Base-by-base conservation (phyloP, 306 rosid genomes). In the Casuarina glauca region DNA sequence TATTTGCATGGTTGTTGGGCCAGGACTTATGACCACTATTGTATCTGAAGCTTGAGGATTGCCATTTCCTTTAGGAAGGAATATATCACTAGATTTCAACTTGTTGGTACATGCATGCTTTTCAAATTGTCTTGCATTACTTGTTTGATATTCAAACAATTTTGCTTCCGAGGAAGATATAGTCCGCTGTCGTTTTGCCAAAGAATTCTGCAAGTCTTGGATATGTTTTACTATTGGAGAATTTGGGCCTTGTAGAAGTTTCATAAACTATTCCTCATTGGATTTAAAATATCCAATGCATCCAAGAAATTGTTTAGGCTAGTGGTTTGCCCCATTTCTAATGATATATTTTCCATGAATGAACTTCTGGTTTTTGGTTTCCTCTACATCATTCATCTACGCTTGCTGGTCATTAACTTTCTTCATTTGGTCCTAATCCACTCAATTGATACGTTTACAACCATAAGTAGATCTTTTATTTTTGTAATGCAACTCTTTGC, bases 201-300 rank as follows among this genome's bases (percentile, higher is more conserved):
- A 86, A 77, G 91, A 77, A 61, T 83, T 86, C 48, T 52, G 75
- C 3, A 77, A 74, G 79, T 84, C 87, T 58, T 88, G 86, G 5
- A 88, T 86, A 81, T 83, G 88, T 79, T 91, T 92, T 19, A 82
- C 94, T 72, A 89, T 42, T 73, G 89, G 69, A 74, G 97, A 90
- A 77, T 84, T 88, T 3, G 96, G 96, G 75, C 92, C 97, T 62
- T 90, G 90, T 61, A 90, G 82, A 83, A 90, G 89, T 74, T 88
- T 85, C 48, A 84, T 46, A 78, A 94, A 89, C 60, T 90, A 82
- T 35, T 92, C 92, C 85, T 86, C 89, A 83, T 94, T 94, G 92
- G 85, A 80, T 88, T 83, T 80, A 88, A 87, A 80, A 90, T 86
- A 78, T 90, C 88, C 67, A 90, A 81, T 36, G 93, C 96, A 73